phyloP scores from a whole-genome alignment of 257 asterid species.

The Solanum habrochaites region DNA sequence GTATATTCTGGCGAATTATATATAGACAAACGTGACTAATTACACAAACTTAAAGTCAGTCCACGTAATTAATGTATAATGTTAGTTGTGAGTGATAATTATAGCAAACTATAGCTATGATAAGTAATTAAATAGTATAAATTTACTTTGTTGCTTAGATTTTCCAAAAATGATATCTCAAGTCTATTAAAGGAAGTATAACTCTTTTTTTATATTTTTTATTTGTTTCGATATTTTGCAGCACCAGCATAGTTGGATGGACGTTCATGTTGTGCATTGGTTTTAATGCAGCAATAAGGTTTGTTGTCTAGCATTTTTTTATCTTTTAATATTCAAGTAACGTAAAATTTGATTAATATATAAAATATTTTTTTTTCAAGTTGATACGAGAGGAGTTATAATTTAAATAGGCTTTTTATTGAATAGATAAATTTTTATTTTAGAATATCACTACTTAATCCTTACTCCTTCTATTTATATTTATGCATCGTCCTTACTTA shows the following conservation, averaged over 20 bases:
- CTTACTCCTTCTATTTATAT: too few species aligned
- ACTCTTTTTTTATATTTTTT: background rate
- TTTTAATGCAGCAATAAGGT: constrained; percentile 8
- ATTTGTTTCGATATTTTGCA: background rate
- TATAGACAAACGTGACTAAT: too few species aligned
- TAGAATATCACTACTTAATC: background rate
- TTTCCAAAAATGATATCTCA: background rate
- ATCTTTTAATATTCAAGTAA: background rate
- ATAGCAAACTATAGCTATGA: too few species aligned
- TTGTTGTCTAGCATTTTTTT: background rate
- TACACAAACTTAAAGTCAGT: too few species aligned
- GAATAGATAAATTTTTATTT: background rate
- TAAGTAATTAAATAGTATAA: too few species aligned
- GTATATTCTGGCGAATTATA: too few species aligned
- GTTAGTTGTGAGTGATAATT: too few species aligned
- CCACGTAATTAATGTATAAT: too few species aligned
- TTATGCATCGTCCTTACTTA: too few species aligned
- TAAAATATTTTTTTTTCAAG: background rate
- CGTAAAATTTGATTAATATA: background rate
- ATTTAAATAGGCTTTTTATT: background rate
- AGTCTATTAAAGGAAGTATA: background rate
- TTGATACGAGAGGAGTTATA: background rate
- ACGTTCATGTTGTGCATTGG: constrained; percentile 1
- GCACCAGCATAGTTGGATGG: constrained; percentile 3
- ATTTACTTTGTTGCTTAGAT: too few species aligned